A percentile compares a stretch with the other conserved stretches of the same genome.
phyloP scores from a whole-genome alignment of 176 grass and related monocot genomes.

The Cocos nucifera region DNA sequence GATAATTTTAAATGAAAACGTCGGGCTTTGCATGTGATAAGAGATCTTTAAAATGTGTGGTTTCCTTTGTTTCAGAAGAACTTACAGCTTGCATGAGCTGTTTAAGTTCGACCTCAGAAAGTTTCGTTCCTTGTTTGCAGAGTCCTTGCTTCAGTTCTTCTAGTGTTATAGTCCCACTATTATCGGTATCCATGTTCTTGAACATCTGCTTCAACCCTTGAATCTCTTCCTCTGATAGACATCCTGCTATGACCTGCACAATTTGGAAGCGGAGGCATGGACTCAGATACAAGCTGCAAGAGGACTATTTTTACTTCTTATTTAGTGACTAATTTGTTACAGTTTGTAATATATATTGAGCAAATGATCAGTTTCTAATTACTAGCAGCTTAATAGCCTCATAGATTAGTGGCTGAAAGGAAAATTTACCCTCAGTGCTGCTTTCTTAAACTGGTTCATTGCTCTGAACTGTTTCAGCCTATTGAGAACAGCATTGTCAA shows the following conservation, averaged over 20 bases:
- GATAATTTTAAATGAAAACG: too few species aligned
- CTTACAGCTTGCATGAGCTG: conserved; percentile 89
- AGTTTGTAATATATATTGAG: too few species aligned
- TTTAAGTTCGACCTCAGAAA: conserved; percentile 58
- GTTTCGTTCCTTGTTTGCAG: conserved; percentile 56
- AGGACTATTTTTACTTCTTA: too few species aligned
- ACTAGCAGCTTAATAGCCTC: too few species aligned
- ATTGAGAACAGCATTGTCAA: conserved; percentile 68
- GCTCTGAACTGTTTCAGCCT: conserved; percentile 76
- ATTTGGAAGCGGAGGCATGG: neutral
- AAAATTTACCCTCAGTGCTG: conserved; percentile 48
- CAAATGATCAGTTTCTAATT: too few species aligned
- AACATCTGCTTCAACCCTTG: conserved; percentile 82
- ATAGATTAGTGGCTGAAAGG: too few species aligned
- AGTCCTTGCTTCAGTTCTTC: conserved; percentile 65
- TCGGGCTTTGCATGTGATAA: too few species aligned
- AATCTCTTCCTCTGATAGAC: conserved; percentile 88
- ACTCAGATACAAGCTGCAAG: too few species aligned
- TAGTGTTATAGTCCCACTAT: conserved; percentile 72
- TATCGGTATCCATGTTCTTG: conserved; percentile 80
- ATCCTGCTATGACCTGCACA: conserved; percentile 63
- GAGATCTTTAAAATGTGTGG: too few species aligned
- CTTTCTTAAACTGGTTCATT: conserved; percentile 96
- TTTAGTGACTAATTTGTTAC: too few species aligned
- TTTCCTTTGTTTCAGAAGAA: neutral